phyloP scores from a whole-genome alignment of 2,329 filamentous ascomycete genomes.

The Alternaria longipes region DNA sequence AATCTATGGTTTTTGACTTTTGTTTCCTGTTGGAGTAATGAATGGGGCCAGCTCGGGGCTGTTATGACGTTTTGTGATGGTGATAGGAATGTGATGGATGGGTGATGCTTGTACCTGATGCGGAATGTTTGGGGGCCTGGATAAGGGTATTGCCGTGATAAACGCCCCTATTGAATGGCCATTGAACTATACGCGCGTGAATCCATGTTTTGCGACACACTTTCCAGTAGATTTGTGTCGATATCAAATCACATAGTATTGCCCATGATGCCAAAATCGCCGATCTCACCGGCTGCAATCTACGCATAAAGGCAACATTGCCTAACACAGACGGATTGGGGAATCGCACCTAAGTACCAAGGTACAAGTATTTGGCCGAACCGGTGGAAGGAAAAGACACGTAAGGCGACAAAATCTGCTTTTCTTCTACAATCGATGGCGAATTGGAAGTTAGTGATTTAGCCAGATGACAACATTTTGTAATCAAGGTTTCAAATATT shows the following conservation, averaged over 20 bases:
- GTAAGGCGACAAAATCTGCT: background rate
- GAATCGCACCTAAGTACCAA: background rate
- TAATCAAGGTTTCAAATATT: background rate
- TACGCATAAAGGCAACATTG: background rate
- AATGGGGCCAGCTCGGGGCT: background rate
- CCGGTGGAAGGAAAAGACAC: background rate
- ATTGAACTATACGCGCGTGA: background rate
- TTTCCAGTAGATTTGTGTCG: background rate
- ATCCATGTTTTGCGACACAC: background rate
- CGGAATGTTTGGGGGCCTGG: background rate
- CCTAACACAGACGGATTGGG: constrained; percentile 1
- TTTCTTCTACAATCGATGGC: background rate
- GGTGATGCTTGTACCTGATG: constrained; percentile 3
- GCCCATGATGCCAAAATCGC: background rate
- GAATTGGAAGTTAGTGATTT: background rate
- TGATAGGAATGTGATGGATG: background rate
- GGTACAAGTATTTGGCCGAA: background rate
- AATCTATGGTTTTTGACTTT: constrained; percentile 10
- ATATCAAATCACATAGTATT: background rate
- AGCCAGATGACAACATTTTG: background rate
- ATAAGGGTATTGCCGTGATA: background rate
- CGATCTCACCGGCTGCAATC: constrained; percentile 6
- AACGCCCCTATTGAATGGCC: background rate
- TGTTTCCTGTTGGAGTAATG: constrained; percentile 8
- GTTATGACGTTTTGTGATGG: background rate